phyloP scores from a whole-genome alignment of 116 monocot genomes.

The Zostera marina region DNA sequence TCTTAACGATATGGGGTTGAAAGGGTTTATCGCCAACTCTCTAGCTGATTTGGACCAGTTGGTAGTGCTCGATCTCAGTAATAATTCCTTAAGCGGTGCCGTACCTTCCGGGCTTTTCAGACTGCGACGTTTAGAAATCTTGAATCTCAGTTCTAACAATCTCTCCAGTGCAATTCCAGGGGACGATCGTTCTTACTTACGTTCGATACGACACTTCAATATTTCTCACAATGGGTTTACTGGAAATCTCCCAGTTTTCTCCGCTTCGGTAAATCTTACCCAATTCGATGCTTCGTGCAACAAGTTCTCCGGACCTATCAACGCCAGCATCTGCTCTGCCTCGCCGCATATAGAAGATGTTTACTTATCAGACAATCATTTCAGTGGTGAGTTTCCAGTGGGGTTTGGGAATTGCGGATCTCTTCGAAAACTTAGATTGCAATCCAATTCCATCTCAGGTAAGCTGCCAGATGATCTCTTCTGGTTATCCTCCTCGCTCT shows the following conservation, averaged over 20 bases:
- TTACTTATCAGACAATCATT: constrained; percentile 32
- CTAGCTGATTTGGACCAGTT: constrained; percentile 37
- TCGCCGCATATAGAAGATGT: constrained; percentile 21
- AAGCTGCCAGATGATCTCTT: constrained; percentile 59
- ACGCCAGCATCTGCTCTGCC: constrained; percentile 29
- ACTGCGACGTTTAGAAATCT: constrained; percentile 17
- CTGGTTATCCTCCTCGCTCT: constrained; percentile 30
- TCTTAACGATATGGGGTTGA: constrained; percentile 35
- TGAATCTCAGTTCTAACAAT: constrained; percentile 56
- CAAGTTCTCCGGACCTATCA: constrained; percentile 33
- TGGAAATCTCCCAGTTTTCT: constrained; percentile 40
- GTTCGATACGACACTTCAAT: constrained; percentile 43
- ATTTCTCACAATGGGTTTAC: constrained; percentile 47
- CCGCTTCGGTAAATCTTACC: constrained; percentile 21
- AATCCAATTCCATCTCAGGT: constrained; percentile 33
- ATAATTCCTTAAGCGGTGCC: constrained; percentile 28
- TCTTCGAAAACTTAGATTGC: constrained; percentile 35
- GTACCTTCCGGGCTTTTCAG: constrained; percentile 30
- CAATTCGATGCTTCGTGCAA: constrained; percentile 42
- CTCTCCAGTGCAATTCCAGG: constrained; percentile 31
- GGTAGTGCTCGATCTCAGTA: constrained; percentile 31
- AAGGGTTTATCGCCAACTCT: constrained; percentile 30
- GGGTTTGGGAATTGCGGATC: constrained; percentile 54
- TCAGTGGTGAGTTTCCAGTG: constrained; percentile 34
- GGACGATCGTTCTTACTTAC: constrained; percentile 9